Evolutionary conservation across 177 flowering plant species (phyloP).

Genomic region (Vitis hybrid): DNA sequence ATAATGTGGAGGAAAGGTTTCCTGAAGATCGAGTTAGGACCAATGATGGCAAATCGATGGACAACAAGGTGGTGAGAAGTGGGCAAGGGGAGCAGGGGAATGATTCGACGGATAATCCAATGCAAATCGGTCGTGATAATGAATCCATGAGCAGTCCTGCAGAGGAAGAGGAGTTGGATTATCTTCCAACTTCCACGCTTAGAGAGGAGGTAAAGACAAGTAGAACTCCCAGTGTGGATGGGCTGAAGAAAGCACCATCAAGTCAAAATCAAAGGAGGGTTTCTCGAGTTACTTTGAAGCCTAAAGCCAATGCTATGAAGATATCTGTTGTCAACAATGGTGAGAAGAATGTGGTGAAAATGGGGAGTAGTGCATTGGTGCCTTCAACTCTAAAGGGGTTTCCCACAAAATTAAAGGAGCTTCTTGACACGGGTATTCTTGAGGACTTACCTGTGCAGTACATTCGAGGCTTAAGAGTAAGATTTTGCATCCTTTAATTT

Average conservation of each 20-base stretch:
- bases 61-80: conserved; percentile 29
- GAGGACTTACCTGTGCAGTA: conserved; percentile 53
- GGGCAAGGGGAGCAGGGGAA: conserved; percentile 22
- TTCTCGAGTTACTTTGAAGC: conserved; percentile 25
- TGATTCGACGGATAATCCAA: conserved; percentile 14
- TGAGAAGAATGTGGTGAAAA: background rate
- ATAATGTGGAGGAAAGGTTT: background rate
- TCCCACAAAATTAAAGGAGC: conserved; percentile 46
- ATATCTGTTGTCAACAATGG: background rate
- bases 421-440: conserved; percentile 53
- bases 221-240: no score
- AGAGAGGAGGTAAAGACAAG: no score
- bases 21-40: background rate
- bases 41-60: conserved; percentile 11
- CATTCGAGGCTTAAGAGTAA: conserved; percentile 45
- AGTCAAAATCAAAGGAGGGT: no score
- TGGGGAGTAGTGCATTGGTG: no score
- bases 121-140: no score
- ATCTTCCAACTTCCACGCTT: no score
- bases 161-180: background rate
- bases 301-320: conserved; percentile 9
- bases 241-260: no score
- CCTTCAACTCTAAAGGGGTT: conserved; percentile 20
- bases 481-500: background rate
- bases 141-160: no score